These are phyloP conservation scores for Gastrodia elata DNA, from an alignment of 106 monocot genomes.

Conservation along the genomic window DNA sequence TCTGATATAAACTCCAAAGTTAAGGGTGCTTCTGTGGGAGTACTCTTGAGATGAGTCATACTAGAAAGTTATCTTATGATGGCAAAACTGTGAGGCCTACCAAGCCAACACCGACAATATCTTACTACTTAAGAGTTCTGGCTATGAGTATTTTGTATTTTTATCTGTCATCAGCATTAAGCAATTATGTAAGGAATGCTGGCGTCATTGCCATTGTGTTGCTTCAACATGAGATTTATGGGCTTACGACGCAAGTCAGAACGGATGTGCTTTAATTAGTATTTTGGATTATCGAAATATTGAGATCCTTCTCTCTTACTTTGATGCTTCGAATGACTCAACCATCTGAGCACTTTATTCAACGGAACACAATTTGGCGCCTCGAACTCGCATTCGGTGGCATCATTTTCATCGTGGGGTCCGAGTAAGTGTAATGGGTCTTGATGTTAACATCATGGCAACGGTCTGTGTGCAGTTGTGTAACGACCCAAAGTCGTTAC, in stretches of 20 bases:
- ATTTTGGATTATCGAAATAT: neutral
- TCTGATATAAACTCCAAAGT: too few species aligned
- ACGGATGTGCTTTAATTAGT: constrained; percentile 16
- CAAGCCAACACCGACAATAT: too few species aligned
- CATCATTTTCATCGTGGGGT: constrained; percentile 12
- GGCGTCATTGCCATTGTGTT: constrained; percentile 26
- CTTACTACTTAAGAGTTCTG: too few species aligned
- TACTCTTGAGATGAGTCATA: too few species aligned
- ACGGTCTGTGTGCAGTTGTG: neutral
- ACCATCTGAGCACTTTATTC: neutral
- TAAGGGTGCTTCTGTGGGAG: too few species aligned
- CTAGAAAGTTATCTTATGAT: too few species aligned
- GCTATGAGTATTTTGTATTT: neutral
- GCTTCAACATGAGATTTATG: neutral
- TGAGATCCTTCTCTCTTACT: neutral
- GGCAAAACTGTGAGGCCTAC: too few species aligned
- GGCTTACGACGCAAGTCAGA: neutral
- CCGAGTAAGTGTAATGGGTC: constrained; percentile 9
- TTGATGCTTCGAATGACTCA: neutral
- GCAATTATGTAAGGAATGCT: constrained; percentile 15
- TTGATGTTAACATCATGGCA: constrained; percentile 3
- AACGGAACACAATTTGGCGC: constrained; percentile 3
- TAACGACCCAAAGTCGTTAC: too few species aligned
- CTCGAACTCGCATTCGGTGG: neutral
- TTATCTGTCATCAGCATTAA: too few species aligned